These are phyloP conservation scores for Kluyveromyces aestuarii DNA, from an alignment of 805 yeast genomes.

Conservation along the genomic window DNA sequence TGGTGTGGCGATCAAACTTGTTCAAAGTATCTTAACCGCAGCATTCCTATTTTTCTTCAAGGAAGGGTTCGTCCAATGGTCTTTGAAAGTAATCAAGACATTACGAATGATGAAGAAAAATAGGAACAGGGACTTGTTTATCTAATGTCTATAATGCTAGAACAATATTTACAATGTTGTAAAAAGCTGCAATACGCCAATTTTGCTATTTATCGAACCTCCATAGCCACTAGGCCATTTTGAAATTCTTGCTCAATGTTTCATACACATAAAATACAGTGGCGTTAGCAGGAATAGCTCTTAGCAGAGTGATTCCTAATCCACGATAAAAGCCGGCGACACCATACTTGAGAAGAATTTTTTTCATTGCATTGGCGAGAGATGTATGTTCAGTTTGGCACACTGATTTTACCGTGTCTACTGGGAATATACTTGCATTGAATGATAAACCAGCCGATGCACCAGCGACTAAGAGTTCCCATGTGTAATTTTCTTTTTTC, in stretches of 20 bases:
- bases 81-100: constrained; percentile 44
- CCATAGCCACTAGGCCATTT: background rate
- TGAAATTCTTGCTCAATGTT: constrained; percentile 21
- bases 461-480: constrained; percentile 64
- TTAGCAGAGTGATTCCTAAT: constrained; percentile 64
- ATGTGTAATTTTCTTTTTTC: constrained; percentile 28
- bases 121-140: background rate
- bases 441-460: constrained; percentile 81
- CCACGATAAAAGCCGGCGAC: constrained; percentile 72
- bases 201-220: background rate
- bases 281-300: constrained; percentile 89
- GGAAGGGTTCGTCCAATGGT: constrained; percentile 64
- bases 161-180: background rate
- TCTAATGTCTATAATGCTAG: background rate
- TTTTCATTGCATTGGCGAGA: constrained; percentile 37
- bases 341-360: constrained; percentile 47
- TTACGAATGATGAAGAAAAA: constrained; percentile 7
- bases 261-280: constrained; percentile 77
- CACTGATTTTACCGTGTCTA: constrained; percentile 81
- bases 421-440: constrained; percentile 75
- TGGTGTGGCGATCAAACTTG: constrained; percentile 70
- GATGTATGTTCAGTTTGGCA: constrained; percentile 45
- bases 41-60: constrained; percentile 87
- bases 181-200: background rate
- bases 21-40: constrained; percentile 80